Percentiles rank a stretch among this genome's conserved stretches.
Conservation (phyloP, 805 yeast species). For the Yarrowia yakushimensis region DNA sequence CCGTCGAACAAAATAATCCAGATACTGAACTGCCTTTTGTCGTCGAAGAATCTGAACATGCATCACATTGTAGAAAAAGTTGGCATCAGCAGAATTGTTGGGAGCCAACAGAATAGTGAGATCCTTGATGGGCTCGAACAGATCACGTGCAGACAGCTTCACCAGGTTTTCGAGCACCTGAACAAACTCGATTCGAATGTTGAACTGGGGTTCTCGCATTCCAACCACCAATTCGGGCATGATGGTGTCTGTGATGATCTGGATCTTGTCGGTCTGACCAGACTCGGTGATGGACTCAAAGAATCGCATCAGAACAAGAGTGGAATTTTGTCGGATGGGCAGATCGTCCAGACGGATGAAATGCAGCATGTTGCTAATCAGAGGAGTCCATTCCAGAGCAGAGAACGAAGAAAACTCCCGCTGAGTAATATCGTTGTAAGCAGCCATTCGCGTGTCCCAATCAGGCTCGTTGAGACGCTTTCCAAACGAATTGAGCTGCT, state of each 20-base stretch:
- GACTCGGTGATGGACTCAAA: slow-evolving; percentile 51
- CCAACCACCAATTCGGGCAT: slow-evolving; percentile 68
- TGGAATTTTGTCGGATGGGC: slow-evolving; percentile 74
- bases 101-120: slow-evolving; percentile 56
- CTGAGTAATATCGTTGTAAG: slow-evolving; percentile 66
- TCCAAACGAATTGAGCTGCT: slow-evolving; percentile 63
- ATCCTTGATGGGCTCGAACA: slow-evolving; percentile 39
- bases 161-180: slow-evolving; percentile 63
- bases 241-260: slow-evolving; percentile 43
- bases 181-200: slow-evolving; percentile 68
- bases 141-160: slow-evolving; percentile 31
- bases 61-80: slow-evolving; percentile 69
- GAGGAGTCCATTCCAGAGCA: slow-evolving; percentile 71
- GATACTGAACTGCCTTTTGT: slow-evolving; percentile 71
- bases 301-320: slow-evolving; percentile 59
- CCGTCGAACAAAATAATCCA: slow-evolving; percentile 48
- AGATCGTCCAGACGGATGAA: slow-evolving; percentile 77
- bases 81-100: slow-evolving; percentile 75
- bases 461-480: slow-evolving; percentile 70
- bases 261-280: slow-evolving; percentile 36
- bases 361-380: slow-evolving; percentile 63
- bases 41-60: slow-evolving; percentile 86
- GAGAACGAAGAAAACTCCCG: slow-evolving; percentile 44
- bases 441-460: slow-evolving; percentile 67
- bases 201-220: slow-evolving; percentile 56